These are phyloP conservation scores for Chamaenerion angustifolium DNA, from an alignment of 345 rosid species.

Conservation along the genomic window DNA sequence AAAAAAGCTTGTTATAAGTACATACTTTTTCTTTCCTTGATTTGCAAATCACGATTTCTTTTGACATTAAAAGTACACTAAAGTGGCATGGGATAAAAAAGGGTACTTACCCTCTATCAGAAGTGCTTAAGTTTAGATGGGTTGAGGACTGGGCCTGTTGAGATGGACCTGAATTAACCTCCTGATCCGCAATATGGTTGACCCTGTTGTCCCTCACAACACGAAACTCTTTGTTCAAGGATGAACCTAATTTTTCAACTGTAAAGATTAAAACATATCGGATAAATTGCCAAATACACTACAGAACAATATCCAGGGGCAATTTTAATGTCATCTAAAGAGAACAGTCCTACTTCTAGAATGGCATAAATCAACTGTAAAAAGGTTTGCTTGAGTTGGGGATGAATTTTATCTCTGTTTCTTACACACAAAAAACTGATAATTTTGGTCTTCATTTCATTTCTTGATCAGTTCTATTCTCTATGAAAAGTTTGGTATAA, in stretches of 20 bases:
- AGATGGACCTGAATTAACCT: conserved; percentile 24
- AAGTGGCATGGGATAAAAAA: too few relatives aligned
- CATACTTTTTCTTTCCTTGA: too few relatives aligned
- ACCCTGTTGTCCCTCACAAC: conserved; percentile 71
- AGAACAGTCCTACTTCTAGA: neutral
- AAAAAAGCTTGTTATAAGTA: too few relatives aligned
- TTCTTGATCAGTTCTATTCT: too few relatives aligned
- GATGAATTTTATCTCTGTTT: too few relatives aligned
- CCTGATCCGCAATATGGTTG: conserved; percentile 28
- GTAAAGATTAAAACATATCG: neutral
- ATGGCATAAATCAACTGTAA: neutral
- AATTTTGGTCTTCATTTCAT: too few relatives aligned
- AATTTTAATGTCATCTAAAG: too few relatives aligned
- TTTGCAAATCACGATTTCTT: too few relatives aligned
- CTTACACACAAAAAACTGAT: too few relatives aligned
- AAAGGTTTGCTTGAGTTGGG: too few relatives aligned
- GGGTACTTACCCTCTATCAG: conserved; percentile 35
- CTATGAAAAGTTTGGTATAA: too few relatives aligned
- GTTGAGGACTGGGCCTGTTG: conserved; percentile 19
- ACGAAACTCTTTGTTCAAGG: conserved; percentile 30
- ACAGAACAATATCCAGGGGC: neutral
- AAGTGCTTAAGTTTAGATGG: conserved; percentile 11
- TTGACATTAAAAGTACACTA: too few relatives aligned
- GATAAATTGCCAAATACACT: neutral
- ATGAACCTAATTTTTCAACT: conserved; percentile 15